Evolutionary conservation across 768 basidiomycete genomes (phyloP).

Genomic region (Pulveroboletus sp.): DNA sequence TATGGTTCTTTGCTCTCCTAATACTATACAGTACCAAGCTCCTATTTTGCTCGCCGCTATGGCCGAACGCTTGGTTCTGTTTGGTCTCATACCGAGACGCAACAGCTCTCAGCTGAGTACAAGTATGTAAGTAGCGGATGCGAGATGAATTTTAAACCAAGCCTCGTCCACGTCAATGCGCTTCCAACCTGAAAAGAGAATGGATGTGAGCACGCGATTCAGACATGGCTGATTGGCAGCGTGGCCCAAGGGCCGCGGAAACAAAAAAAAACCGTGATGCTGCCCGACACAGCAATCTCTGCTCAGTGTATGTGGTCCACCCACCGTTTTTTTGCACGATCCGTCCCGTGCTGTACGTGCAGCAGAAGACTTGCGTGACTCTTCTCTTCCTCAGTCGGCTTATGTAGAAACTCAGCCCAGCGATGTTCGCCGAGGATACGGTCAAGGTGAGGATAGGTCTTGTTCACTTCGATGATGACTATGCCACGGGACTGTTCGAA

Average conservation of each 20-base stretch:
- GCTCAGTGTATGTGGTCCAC: too few species aligned
- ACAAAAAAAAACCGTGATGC: too few species aligned
- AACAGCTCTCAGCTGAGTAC: too few species aligned
- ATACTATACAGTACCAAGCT: too few species aligned
- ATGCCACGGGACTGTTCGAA: constrained; percentile 44
- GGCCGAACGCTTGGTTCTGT: too few species aligned
- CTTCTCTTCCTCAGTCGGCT: constrained; percentile 29
- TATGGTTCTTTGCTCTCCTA: too few species aligned
- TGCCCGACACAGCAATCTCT: too few species aligned
- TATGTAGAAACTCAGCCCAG: constrained; percentile 39
- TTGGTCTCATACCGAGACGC: too few species aligned
- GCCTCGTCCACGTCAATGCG: constrained; percentile 40
- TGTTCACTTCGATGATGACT: constrained; percentile 42
- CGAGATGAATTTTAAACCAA: too few species aligned
- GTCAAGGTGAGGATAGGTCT: constrained; percentile 30
- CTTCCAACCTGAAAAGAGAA: constrained; percentile 45
- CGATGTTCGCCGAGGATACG: constrained; percentile 40
- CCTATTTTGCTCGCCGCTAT: too few species aligned
- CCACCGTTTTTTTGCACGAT: constrained; percentile 44
- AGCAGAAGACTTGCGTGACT: constrained; percentile 38
- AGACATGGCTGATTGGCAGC: neutral
- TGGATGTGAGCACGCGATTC: neutral
- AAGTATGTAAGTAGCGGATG: too few species aligned
- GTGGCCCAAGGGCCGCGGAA: too few species aligned
- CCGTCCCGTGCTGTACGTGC: constrained; percentile 35